phyloP scores from a whole-genome alignment of 1,284 basidiomycete species.

The Ganoderma sinense region DNA sequence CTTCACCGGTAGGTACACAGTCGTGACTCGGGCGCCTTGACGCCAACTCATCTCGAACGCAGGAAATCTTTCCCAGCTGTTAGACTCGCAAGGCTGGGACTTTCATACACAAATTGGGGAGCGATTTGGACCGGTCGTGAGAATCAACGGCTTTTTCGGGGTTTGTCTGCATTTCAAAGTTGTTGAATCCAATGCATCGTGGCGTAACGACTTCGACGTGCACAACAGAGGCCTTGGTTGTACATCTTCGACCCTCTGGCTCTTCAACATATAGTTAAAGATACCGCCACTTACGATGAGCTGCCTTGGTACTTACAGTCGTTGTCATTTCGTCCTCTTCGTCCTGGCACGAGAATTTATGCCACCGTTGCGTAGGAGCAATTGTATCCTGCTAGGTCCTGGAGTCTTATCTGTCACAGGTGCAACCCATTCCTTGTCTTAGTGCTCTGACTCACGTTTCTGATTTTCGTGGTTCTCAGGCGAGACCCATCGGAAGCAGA shows the following conservation, averaged over 20 bases:
- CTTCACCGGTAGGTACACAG: slow-evolving; percentile 21
- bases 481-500: slow-evolving; percentile 21
- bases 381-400: slow-evolving; percentile 3
- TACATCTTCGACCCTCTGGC: slow-evolving; percentile 31
- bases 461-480: not conserved
- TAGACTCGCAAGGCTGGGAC: slow-evolving; percentile 24
- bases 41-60: no score
- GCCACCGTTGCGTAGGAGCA: not conserved
- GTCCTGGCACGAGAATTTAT: no score
- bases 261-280: slow-evolving; percentile 26
- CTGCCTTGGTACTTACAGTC: slow-evolving; percentile 21
- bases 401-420: slow-evolving; percentile 6
- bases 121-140: slow-evolving; percentile 23
- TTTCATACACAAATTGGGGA: slow-evolving; percentile 23
- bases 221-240: slow-evolving; percentile 14
- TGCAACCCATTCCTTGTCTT: not conserved
- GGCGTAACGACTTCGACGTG: not conserved
- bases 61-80: slow-evolving; percentile 26
- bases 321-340: not conserved
- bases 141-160: slow-evolving; percentile 19
- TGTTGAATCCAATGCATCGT: not conserved
- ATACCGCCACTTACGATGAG: slow-evolving; percentile 28
- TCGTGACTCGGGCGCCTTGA: not conserved
- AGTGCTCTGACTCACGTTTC: not conserved
- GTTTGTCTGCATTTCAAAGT: not conserved